phyloP scores from a whole-genome alignment of 2,329 filamentous ascomycete species.

The Penicillium fuscoglaucum region DNA sequence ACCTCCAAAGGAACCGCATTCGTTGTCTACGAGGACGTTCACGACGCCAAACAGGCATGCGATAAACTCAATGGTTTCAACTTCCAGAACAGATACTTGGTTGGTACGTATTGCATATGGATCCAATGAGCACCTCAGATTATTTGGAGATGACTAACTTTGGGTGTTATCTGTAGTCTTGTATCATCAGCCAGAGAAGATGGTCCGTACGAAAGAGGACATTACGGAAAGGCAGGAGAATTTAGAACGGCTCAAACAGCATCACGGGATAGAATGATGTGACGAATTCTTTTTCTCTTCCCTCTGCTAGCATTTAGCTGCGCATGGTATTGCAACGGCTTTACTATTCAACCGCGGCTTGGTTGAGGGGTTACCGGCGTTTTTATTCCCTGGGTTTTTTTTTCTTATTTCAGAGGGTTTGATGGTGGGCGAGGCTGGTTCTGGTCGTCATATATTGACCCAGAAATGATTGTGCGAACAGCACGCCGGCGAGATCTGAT shows the following conservation, averaged over 20 bases:
- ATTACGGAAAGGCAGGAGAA: constrained; percentile 91
- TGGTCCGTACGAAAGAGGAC: constrained; percentile 86
- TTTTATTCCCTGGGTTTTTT: constrained; percentile 38
- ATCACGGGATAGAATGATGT: constrained; percentile 96
- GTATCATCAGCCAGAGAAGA: constrained; percentile 77
- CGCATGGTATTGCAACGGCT: constrained; percentile 30
- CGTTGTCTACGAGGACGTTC: constrained; percentile 98
- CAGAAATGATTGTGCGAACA: constrained; percentile 6
- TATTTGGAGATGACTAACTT: not conserved
- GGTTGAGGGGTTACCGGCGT: constrained; percentile 45
- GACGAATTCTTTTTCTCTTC: constrained; percentile 33
- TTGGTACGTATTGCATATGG: constrained; percentile 64
- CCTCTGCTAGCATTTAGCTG: constrained; percentile 37
- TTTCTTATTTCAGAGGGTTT: constrained; percentile 32
- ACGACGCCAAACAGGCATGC: constrained; percentile 98
- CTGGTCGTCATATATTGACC: constrained; percentile 14
- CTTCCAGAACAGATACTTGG: constrained; percentile 98
- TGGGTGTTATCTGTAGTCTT: constrained; percentile 50
- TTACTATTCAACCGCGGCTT: constrained; percentile 34
- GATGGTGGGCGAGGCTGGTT: constrained; percentile 24
- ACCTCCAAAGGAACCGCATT: constrained; percentile 98
- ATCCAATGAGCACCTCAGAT: not conserved
- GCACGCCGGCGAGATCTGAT: constrained; percentile 12
- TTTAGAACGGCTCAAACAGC: constrained; percentile 95
- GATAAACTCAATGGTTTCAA: constrained; percentile 99